phyloP scores from a whole-genome alignment of 106 monocot genomes.

The Alisma plantagoaquatica region DNA sequence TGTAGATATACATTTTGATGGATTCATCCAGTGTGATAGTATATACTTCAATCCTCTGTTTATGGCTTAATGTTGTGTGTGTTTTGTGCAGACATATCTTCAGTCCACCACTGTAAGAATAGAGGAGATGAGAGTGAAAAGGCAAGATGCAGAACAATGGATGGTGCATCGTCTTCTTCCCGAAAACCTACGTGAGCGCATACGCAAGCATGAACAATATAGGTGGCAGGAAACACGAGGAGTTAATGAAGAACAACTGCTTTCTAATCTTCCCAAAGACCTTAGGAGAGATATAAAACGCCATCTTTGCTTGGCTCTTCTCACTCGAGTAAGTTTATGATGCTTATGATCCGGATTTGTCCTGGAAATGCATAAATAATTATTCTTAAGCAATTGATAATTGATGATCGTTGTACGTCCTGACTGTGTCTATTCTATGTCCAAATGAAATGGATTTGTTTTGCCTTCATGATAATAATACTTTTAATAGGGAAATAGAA shows the following conservation, averaged over 20 bases:
- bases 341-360: too few relatives aligned
- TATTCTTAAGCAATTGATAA: too few relatives aligned
- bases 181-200: constrained; percentile 63
- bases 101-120: constrained; percentile 86
- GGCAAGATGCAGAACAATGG: constrained; percentile 90
- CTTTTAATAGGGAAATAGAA: too few relatives aligned
- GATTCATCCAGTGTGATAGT: too few relatives aligned
- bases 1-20: too few relatives aligned
- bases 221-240: constrained; percentile 96
- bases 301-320: constrained; percentile 78
- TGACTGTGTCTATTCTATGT: too few relatives aligned
- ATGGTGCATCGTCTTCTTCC: constrained; percentile 90
- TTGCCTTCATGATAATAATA: too few relatives aligned
- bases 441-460: too few relatives aligned
- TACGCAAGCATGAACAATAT: constrained; percentile 85
- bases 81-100: constrained; percentile 85
- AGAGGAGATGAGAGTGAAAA: constrained; percentile 97
- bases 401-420: too few relatives aligned
- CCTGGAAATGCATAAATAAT: too few relatives aligned
- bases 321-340: constrained; percentile 70
- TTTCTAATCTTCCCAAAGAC: constrained; percentile 80
- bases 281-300: constrained; percentile 90
- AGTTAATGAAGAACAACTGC: constrained; percentile 74
- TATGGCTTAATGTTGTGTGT: too few relatives aligned
- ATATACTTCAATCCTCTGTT: too few relatives aligned